Conservation (phyloP, 257 asterid species). For the Salvia miltiorrhiza region DNA sequence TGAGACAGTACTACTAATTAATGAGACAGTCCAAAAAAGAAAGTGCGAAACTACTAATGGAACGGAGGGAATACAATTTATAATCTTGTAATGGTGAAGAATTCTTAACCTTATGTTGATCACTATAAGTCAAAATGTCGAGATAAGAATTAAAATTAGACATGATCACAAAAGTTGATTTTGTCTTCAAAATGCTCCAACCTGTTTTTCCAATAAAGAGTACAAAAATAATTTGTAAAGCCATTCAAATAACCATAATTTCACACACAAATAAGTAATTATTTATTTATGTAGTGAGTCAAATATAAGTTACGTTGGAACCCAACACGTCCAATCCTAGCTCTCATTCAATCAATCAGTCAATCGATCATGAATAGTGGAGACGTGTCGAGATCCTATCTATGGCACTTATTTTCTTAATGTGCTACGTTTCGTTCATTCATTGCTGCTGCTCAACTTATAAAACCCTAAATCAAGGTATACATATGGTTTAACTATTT, state of each 20-base stretch:
- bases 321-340: slow-evolving; percentile 15
- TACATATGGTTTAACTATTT: too few species aligned
- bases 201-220: slow-evolving; percentile 12
- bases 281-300: neutral
- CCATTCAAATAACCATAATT: slow-evolving; percentile 18
- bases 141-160: neutral
- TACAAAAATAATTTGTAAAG: neutral
- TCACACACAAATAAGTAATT: too few species aligned
- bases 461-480: too few species aligned
- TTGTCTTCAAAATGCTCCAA: neutral
- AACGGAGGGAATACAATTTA: too few species aligned
- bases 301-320: slow-evolving; percentile 13
- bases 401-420: neutral
- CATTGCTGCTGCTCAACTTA: slow-evolving; percentile 15
- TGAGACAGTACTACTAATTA: too few species aligned
- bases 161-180: neutral
- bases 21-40: too few species aligned
- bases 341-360: slow-evolving; percentile 28
- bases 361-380: neutral
- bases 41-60: too few species aligned
- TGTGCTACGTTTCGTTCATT: slow-evolving; percentile 34
- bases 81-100: too few species aligned
- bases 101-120: neutral
- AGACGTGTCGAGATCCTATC: slow-evolving; percentile 24
- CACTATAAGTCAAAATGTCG: neutral